A percentile compares a stretch with the other conserved stretches of the same genome.
phyloP scores from a whole-genome alignment of 2,329 filamentous ascomycete genomes.

The Hypoxylon sp. region DNA sequence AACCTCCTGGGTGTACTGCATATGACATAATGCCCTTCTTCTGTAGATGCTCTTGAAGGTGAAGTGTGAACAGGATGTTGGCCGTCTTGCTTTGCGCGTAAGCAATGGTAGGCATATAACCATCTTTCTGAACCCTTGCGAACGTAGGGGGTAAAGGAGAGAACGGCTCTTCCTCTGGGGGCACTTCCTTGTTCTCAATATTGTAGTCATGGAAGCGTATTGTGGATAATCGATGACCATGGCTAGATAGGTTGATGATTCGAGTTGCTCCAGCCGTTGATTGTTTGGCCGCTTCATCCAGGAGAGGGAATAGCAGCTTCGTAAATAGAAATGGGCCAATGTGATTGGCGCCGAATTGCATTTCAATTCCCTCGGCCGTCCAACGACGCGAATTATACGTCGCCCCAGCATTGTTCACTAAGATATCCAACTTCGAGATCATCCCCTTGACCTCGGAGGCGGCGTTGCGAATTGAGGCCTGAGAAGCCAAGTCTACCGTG shows the following conservation, averaged over 20 bases:
- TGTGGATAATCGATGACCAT: conserved; percentile 59
- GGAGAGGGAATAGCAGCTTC: conserved; percentile 56
- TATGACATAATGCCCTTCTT: conserved; percentile 56
- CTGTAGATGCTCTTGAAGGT: conserved; percentile 56
- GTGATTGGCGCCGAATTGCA: conserved; percentile 60
- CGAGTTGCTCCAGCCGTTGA: conserved; percentile 52
- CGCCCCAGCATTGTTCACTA: conserved; percentile 62
- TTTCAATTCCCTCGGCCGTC: conserved; percentile 60
- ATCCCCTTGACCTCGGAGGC: conserved; percentile 54
- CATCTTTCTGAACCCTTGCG: conserved; percentile 53
- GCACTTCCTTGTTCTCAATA: conserved; percentile 59
- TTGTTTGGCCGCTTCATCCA: conserved; percentile 53
- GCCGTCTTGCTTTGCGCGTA: conserved; percentile 69
- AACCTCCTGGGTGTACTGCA: conserved; percentile 61
- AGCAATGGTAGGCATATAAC: conserved; percentile 58
- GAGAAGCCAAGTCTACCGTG: conserved; percentile 57
- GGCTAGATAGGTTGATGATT: conserved; percentile 61
- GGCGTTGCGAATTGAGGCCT: conserved; percentile 56
- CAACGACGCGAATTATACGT: conserved; percentile 57
- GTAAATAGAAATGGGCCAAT: conserved; percentile 59
- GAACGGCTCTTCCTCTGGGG: conserved; percentile 53
- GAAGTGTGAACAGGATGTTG: conserved; percentile 62
- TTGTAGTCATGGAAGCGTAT: conserved; percentile 63
- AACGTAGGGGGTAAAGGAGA: conserved; percentile 52
- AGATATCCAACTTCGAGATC: conserved; percentile 57